Base-by-base conservation (phyloP, 2,329 filamentous ascomycete genomes). In the Diaporthe citrichinensis region DNA sequence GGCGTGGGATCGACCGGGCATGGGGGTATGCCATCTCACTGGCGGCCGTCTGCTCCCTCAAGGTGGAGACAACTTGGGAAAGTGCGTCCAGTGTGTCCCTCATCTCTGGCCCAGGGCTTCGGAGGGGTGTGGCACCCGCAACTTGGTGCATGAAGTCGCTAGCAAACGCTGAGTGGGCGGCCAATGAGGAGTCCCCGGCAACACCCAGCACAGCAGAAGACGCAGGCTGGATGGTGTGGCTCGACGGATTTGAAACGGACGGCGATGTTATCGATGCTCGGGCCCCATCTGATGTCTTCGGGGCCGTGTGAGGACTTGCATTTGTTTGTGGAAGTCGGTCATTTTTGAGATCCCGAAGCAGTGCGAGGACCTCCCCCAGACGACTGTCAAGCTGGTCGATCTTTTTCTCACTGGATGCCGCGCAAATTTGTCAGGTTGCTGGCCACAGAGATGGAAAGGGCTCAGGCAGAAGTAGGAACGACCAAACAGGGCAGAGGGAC, bases 321-420 rank as follows among this genome's bases (percentile, higher is more conserved):
- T 14, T 58, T 10, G 36, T 10, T 39, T 39, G 36, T 39, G 36
- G 10, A 39, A 4, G 55, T 36, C 31, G 31, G 8, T 58, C 55
- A 15, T 15, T n/a, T 2, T n/a, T 36, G 31, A 58, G 55, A 58
- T 36, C 31, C 20, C 31, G 31, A 17, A 36, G 34, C 57, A 59
- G 57, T 2, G 23, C 31, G 57, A 59, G 57, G 23, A 39, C 57
- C 1, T 59, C 55, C 20, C 57, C 57, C 4, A 59, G 9, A 10
- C 57, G 57, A 15, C 57, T 31, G 57, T 59, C 57, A 36, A 59
- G 57, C 34, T 59, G 57, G 31, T 59, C 57, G 23, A 59, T 59
- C 34, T 59, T 39, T n/a, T 39, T 59, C 57, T 59, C 34, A 59
- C 31, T 59, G 5, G 17, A n/a, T 7, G 17, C 20, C 57, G 23